A percentile compares a stretch with the other conserved stretches of the same genome.
These are phyloP conservation scores for Hemileccinum rubropunctum DNA, from an alignment of 768 basidiomycete species.

Conservation along the genomic window DNA sequence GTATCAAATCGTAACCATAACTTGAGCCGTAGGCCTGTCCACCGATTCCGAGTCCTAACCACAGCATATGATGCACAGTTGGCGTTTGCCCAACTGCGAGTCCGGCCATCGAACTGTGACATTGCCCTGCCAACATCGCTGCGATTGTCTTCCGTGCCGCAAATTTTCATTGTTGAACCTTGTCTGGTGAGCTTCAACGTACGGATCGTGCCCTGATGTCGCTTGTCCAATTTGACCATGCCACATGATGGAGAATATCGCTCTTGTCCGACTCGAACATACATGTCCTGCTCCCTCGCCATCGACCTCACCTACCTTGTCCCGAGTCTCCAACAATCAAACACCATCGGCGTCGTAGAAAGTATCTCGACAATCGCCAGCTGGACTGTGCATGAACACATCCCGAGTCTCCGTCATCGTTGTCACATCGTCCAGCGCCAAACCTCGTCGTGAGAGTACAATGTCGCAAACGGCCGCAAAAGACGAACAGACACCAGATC, in stretches of 20 bases:
- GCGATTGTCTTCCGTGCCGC: background rate
- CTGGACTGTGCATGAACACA: background rate
- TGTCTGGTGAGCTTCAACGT: background rate
- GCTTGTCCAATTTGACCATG: background rate
- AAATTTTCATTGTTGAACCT: background rate
- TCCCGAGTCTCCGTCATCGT: background rate
- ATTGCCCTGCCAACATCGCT: background rate
- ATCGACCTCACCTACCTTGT: background rate
- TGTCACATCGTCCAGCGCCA: background rate
- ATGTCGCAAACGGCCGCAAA: background rate
- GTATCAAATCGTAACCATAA: background rate
- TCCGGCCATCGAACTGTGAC: background rate
- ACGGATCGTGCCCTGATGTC: no score
- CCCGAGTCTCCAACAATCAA: background rate
- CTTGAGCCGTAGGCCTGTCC: background rate
- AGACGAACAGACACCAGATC: background rate
- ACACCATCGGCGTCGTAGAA: background rate
- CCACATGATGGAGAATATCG: background rate
- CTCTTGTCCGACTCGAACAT: background rate
- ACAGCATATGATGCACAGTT: background rate
- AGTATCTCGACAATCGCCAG: background rate
- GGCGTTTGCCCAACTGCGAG: background rate
- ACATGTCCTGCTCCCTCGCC: background rate
- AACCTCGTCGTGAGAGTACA: background rate
- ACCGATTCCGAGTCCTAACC: background rate